Evolutionary conservation across 2,329 filamentous ascomycete species (phyloP).

Genomic region (Diaporthe batatas): DNA sequence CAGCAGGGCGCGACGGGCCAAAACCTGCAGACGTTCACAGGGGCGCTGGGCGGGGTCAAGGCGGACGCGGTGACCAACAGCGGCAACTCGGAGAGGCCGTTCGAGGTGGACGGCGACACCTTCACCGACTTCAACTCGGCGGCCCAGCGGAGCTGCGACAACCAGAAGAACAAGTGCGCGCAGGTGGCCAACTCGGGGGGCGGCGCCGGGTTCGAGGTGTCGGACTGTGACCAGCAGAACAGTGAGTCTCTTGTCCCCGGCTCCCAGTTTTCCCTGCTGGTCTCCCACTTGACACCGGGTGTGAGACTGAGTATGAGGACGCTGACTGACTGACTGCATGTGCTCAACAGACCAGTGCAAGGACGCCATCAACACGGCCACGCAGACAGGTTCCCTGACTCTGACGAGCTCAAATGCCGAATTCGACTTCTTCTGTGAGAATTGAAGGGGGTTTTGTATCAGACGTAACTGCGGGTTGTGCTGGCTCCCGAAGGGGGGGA

Average conservation of each 20-base stretch:
- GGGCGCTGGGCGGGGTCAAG: constrained; percentile 54
- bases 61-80: constrained; percentile 58
- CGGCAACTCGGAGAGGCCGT: constrained; percentile 56
- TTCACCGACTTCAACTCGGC: constrained; percentile 61
- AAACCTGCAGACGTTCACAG: constrained; percentile 59
- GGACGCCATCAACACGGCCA: constrained; percentile 42
- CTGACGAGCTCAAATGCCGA: constrained; percentile 57
- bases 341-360: constrained; percentile 56
- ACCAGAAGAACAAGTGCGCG: constrained; percentile 64
- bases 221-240: constrained; percentile 61
- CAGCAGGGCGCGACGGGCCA: constrained; percentile 43
- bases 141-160: constrained; percentile 60
- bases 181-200: constrained; percentile 55
- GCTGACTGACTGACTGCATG: constrained; percentile 8
- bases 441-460: constrained; percentile 1
- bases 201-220: constrained; percentile 52
- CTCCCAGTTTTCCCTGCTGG: not conserved
- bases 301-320: not conserved
- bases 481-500: not conserved
- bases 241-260: constrained; percentile 51
- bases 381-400: constrained; percentile 49
- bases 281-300: not conserved
- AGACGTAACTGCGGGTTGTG: not conserved
- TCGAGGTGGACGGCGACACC: constrained; percentile 58
- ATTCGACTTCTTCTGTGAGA: constrained; percentile 60